Base-by-base conservation (phyloP, 257 asterid species). In the Solanum peruvianum region DNA sequence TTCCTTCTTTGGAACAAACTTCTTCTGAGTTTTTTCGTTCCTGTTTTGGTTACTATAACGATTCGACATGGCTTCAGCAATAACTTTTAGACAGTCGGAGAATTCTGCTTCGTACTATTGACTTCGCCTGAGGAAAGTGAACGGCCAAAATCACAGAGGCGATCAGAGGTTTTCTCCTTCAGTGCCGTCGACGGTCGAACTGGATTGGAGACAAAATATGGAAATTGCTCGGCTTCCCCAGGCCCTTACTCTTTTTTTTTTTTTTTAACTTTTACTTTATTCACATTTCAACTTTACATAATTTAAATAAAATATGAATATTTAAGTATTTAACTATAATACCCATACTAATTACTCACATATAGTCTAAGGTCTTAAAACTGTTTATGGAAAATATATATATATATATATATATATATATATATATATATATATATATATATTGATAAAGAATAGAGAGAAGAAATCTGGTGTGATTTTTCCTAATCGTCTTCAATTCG, bases 1-100 rank as follows among this genome's bases (percentile, higher is more conserved):
- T 0, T 89, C 95, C 89, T 77, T 87, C 90, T 93, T 95, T 1
- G 95, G 95, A 37, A 91, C 37, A 81, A 89, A 93, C 72, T 92
- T 90, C 89, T 85, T 90, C 76, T 91, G 96, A 78, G 95, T 60
- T 90, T 89, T 92, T 9, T 92, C 93, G 82, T 71, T 85, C 87
- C 89, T 89, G 86, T 70, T 86, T 47, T 87, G 91, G 87, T 70
- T 66, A 70, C 20, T 86, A 85, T 86, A 89, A 87, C 97, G 96
- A 89, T 89, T 93, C 88, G 99, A 93, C 99, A 93, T 92, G 47
- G 81, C 86, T 42, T 33, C 11, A 64, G 29, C 37, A 15, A 49
- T 56, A 41, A 78, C 33, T 45, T 27, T 4, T 45, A 25, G 84
- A 37, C 35, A 39, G 9, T 37, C 56, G 45, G 77, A 33, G 42